Conservation (phyloP, 495 filamentous ascomycete genomes). For the Talaromyces borbonicus region DNA sequence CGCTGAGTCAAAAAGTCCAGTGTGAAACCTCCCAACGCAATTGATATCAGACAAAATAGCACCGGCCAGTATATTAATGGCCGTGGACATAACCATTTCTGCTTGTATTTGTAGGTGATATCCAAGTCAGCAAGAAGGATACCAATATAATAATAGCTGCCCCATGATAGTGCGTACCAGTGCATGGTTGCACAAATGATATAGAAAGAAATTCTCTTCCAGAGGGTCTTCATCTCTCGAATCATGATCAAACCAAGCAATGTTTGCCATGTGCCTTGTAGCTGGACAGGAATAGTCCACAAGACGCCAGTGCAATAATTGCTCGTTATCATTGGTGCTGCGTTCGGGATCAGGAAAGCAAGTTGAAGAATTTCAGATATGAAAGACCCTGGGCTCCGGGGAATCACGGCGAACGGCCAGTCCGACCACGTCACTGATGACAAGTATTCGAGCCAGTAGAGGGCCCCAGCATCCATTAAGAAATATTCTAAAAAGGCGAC, state of each 20-base stretch:
- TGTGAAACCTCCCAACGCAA: slow-evolving; percentile 17
- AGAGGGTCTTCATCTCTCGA: slow-evolving; percentile 30
- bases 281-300: slow-evolving; percentile 34
- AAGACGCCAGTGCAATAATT: slow-evolving; percentile 36
- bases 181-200: slow-evolving; percentile 24
- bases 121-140: slow-evolving; percentile 31
- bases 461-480: slow-evolving; percentile 29
- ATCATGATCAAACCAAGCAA: slow-evolving; percentile 27
- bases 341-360: slow-evolving; percentile 33
- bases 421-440: slow-evolving; percentile 33
- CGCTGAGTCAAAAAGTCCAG: slow-evolving; percentile 20
- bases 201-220: slow-evolving; percentile 34
- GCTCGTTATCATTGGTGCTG: slow-evolving; percentile 30
- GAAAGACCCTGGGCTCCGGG: slow-evolving; percentile 22
- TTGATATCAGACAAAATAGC: slow-evolving; percentile 12
- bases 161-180: slow-evolving; percentile 33
- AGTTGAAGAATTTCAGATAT: slow-evolving; percentile 27
- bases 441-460: slow-evolving; percentile 27
- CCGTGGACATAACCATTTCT: slow-evolving; percentile 16
- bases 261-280: slow-evolving; percentile 29
- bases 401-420: slow-evolving; percentile 27
- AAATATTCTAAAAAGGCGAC: slow-evolving; percentile 32
- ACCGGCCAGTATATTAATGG: slow-evolving; percentile 20
- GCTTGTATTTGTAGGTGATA: slow-evolving; percentile 28
- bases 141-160: slow-evolving; percentile 28